Conservation (phyloP, 352 stramenopile species). For the Thalassiosira mediterranea region DNA sequence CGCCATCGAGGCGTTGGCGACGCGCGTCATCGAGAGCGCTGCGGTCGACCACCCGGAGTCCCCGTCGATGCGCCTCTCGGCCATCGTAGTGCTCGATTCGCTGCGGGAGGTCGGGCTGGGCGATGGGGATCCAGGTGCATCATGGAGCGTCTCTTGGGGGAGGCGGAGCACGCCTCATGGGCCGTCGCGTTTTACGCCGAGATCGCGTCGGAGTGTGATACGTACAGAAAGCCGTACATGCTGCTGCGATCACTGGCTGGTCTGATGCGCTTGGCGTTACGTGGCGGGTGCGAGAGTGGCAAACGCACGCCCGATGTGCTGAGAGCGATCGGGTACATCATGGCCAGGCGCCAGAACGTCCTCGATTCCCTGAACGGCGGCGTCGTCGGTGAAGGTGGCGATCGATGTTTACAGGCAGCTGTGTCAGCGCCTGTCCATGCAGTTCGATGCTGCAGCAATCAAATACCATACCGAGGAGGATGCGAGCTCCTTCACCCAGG, state of each 20-base stretch:
- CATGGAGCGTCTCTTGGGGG: slow-evolving; percentile 32
- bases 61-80: slow-evolving; percentile 42
- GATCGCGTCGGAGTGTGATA: slow-evolving; percentile 47
- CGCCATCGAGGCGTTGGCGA: neutral
- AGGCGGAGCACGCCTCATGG: neutral
- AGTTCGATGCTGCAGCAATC: slow-evolving; percentile 26
- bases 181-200: slow-evolving; percentile 44
- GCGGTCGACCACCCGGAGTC: slow-evolving; percentile 16
- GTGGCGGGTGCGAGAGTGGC: too few relatives aligned
- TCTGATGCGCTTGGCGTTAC: slow-evolving; percentile 35
- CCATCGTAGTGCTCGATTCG: slow-evolving; percentile 32
- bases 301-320: slow-evolving; percentile 5
- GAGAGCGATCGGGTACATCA: slow-evolving; percentile 31
- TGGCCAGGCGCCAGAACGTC: slow-evolving; percentile 38
- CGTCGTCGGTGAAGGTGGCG: neutral
- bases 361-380: slow-evolving; percentile 22
- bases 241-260: slow-evolving; percentile 21
- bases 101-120: slow-evolving; percentile 31
- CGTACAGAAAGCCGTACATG: slow-evolving; percentile 16
- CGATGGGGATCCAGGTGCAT: slow-evolving; percentile 36
- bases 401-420: slow-evolving; percentile 25
- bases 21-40: slow-evolving; percentile 12
- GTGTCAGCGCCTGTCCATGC: slow-evolving; percentile 25
- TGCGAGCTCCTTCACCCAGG: too few relatives aligned
- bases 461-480: slow-evolving; percentile 30